Evolutionary conservation across 495 filamentous ascomycete species (phyloP).

Genomic region (Neurospora africana): DNA sequence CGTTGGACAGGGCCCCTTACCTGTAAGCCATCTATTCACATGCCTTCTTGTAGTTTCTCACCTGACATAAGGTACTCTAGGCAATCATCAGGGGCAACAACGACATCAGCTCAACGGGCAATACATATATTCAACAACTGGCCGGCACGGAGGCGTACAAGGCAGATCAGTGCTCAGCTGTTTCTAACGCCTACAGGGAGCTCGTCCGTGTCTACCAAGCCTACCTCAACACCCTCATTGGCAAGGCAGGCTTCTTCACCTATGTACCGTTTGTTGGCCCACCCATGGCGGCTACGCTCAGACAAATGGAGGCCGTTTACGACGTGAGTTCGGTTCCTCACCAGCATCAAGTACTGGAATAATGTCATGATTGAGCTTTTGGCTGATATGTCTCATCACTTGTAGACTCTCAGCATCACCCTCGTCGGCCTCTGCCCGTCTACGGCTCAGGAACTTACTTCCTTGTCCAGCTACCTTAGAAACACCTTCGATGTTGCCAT

Average conservation of each 20-base stretch:
- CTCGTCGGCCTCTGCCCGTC: too few species aligned
- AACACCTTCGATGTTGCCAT: too few species aligned
- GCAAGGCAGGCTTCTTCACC: conserved; percentile 16
- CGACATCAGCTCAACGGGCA: conserved; percentile 14
- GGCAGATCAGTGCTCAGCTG: background rate
- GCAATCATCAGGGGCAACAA: conserved; percentile 10
- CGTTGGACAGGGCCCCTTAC: conserved; percentile 13
- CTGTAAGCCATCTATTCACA: too few species aligned
- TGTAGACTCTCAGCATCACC: too few species aligned
- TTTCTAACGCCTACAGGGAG: conserved; percentile 8
- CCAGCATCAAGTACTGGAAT: too few species aligned
- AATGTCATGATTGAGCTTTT: too few species aligned
- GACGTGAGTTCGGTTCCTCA: too few species aligned
- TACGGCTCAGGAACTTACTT: too few species aligned
- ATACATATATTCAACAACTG: background rate
- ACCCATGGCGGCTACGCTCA: conserved; percentile 8
- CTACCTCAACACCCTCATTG: conserved; percentile 23
- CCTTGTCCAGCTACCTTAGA: too few species aligned
- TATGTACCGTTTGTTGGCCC: background rate
- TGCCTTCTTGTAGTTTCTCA: too few species aligned
- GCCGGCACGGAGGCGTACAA: background rate
- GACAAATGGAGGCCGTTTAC: conserved; percentile 11
- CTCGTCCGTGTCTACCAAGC: conserved; percentile 17
- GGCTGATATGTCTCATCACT: too few species aligned
- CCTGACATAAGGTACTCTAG: too few species aligned